Conservation (phyloP, 768 basidiomycete species). For the Boletus coccyginus region DNA sequence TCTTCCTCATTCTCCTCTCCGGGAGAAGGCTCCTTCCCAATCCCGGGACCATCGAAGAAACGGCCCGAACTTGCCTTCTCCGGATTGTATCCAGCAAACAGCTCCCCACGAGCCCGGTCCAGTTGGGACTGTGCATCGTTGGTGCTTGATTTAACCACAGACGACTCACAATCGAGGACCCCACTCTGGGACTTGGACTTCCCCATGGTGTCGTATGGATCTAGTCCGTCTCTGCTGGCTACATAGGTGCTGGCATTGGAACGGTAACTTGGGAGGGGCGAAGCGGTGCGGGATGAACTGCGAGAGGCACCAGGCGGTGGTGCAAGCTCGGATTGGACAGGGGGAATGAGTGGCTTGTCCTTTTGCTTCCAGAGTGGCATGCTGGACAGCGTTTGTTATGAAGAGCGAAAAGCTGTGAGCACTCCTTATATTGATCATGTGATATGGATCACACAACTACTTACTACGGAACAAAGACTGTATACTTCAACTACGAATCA, state of each 20-base stretch:
- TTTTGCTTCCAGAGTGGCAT: constrained; percentile 58
- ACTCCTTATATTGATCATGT: constrained; percentile 5
- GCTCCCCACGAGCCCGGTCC: constrained; percentile 65
- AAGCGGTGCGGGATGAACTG: constrained; percentile 32
- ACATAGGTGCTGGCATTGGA: constrained; percentile 63
- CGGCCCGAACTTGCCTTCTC: constrained; percentile 56
- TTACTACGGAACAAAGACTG: constrained; percentile 5
- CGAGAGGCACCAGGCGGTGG: constrained; percentile 27
- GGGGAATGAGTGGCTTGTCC: constrained; percentile 63
- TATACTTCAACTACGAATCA: constrained; percentile 24
- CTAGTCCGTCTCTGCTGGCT: constrained; percentile 61
- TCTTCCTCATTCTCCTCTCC: constrained; percentile 84
- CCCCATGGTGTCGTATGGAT: constrained; percentile 43
- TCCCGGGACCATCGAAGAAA: constrained; percentile 63
- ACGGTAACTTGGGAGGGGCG: constrained; percentile 42
- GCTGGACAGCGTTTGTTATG: neutral
- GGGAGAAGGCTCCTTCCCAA: constrained; percentile 45
- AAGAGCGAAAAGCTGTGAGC: constrained; percentile 5
- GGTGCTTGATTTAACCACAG: constrained; percentile 2
- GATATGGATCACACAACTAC: neutral
- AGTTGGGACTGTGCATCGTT: constrained; percentile 42
- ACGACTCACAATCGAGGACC: constrained; percentile 24
- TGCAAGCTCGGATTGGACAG: constrained; percentile 43
- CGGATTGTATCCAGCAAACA: constrained; percentile 74
- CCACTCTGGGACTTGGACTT: constrained; percentile 25